phyloP scores from a whole-genome alignment of 1,284 basidiomycete species.

The Tylopilus orsonianus region DNA sequence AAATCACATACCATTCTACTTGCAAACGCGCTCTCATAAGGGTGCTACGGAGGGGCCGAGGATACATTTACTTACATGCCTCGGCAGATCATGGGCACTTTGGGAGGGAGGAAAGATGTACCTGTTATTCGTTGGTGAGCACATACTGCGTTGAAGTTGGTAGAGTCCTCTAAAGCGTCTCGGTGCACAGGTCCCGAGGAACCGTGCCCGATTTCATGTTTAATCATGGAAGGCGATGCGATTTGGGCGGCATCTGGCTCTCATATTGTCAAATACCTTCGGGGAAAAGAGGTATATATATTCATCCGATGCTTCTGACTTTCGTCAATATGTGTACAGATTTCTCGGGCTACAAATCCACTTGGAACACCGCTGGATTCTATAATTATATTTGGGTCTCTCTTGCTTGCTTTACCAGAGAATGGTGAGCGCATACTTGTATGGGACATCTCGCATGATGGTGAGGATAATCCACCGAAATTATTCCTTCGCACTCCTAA shows the following conservation, averaged over 20 bases:
- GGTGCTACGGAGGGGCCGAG: constrained; percentile 82
- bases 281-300: constrained; percentile 79
- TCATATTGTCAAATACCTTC: constrained; percentile 74
- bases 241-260: constrained; percentile 81
- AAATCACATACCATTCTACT: constrained; percentile 86
- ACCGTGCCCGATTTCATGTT: constrained; percentile 67
- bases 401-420: constrained; percentile 77
- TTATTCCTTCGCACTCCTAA: constrained; percentile 6
- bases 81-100: constrained; percentile 91
- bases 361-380: constrained; percentile 57
- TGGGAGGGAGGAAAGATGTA: constrained; percentile 96
- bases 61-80: constrained; percentile 83
- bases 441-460: constrained; percentile 69
- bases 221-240: constrained; percentile 84
- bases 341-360: constrained; percentile 59
- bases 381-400: constrained; percentile 77
- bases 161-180: constrained; percentile 1
- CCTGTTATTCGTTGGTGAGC: constrained; percentile 88
- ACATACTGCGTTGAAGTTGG: neutral
- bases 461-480: constrained; percentile 6
- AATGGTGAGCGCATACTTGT: constrained; percentile 79
- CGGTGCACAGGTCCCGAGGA: constrained; percentile 70
- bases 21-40: constrained; percentile 87
- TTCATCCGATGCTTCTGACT: constrained; percentile 1
- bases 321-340: constrained; percentile 30